Evolutionary conservation across 495 filamentous ascomycete species (phyloP).

Genomic region (Pyrenula massariospora): DNA sequence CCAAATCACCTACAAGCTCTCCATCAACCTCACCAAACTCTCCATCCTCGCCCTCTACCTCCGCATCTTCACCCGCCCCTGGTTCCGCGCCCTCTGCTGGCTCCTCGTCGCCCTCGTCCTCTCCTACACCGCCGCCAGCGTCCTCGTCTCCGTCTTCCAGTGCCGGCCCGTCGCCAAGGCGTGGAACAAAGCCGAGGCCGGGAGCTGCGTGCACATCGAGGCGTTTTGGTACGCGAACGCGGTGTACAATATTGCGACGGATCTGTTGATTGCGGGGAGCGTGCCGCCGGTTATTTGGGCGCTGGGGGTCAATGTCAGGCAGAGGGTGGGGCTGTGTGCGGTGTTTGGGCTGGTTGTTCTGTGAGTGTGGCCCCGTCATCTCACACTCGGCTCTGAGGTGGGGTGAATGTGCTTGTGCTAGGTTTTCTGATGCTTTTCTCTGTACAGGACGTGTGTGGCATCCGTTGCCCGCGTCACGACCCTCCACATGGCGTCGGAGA

Average conservation of each 20-base stretch:
- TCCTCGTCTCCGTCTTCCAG: slow-evolving; percentile 30
- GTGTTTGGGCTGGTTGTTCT: slow-evolving; percentile 17
- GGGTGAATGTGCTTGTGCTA: too few species aligned
- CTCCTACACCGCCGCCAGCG: slow-evolving; percentile 23
- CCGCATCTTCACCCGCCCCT: slow-evolving; percentile 19
- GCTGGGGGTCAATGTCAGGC: slow-evolving; percentile 9
- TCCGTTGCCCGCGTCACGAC: slow-evolving; percentile 21
- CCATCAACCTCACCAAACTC: slow-evolving; percentile 21
- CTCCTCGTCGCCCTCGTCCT: slow-evolving; percentile 10
- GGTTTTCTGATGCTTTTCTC: not conserved
- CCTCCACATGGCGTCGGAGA: slow-evolving; percentile 13
- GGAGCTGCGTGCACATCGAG: slow-evolving; percentile 24
- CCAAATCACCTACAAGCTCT: slow-evolving; percentile 14
- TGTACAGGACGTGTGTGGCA: slow-evolving; percentile 18
- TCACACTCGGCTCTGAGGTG: not conserved
- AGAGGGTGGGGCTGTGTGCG: slow-evolving; percentile 10
- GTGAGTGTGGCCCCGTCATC: too few species aligned
- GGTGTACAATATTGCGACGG: slow-evolving; percentile 28
- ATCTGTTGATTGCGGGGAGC: slow-evolving; percentile 26
- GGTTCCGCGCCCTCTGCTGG: slow-evolving; percentile 13
- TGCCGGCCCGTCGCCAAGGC: slow-evolving; percentile 27
- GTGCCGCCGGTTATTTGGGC: slow-evolving; percentile 14
- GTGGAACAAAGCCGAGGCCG: slow-evolving; percentile 21
- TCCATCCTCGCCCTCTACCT: slow-evolving; percentile 28
- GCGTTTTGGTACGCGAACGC: slow-evolving; percentile 29